Evolutionary conservation across 768 basidiomycete genomes (phyloP), one percentile per base, ranked within the genome.

Genomic region (Inosperma sp.): DNA sequence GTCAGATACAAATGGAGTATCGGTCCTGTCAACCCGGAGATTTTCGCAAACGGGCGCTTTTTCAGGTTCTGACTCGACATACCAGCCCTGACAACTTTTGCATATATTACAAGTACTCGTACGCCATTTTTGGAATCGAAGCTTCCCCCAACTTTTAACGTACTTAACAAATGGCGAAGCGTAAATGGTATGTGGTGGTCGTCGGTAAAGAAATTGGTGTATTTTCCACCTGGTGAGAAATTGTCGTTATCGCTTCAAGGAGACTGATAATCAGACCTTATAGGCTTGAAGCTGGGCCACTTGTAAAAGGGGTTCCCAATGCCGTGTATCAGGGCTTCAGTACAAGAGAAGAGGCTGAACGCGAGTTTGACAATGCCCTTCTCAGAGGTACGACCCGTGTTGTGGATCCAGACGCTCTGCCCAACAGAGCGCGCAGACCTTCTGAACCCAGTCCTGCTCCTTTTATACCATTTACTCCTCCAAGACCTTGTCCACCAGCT

Each of bases 241-340:
- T 1, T 21, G 44, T 40, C 25, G 17, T 41, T 19, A 42, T 14
- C 7, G 7, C 23, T 41, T 33, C 35, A 7, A 21, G 26, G 8
- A 23, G 10, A 8, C 19, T 22, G 27, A 22, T 22, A 21, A 29
- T 45, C 25, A 14, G 36, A 39, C 14, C 13, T 22, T 43, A n/a
- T 44, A 82, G 80, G 81, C 59, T 72, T 8, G 72, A 78, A 57
- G 72, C 69, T 14, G 68, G 63, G 1, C 70, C 73, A 7, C 66
- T 75, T 46, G 73, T 77, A 9, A 71, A 57, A 46, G 67, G 72
- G 4, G 68, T 80, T 8, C 64, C 73, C 7, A 72, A 70, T 27
- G 62, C 76, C 3, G 53, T 74, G 5, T 60, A 70, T 55, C 70
- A 81, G 51, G 65, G 75, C 37, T 81, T 76, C 55, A 7, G 51